A percentile compares a stretch with the other conserved stretches of the same genome.
Evolutionary conservation across 306 rosid genomes (phyloP).

Genomic region (Quercus glauca): DNA sequence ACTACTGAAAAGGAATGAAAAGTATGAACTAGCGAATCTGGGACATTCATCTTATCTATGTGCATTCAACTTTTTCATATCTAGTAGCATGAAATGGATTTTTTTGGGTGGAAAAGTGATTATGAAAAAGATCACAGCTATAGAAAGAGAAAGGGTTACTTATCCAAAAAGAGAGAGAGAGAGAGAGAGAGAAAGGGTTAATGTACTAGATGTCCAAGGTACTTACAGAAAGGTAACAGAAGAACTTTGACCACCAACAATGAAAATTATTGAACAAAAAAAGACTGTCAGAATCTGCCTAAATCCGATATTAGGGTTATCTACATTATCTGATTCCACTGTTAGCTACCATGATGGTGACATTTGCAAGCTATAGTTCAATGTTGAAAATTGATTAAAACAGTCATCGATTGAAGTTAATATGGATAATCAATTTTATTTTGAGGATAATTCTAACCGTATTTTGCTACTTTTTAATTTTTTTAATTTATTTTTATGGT

Average conservation of each 20-base stretch:
- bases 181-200: background rate
- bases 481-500: background rate
- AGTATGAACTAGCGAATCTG: conserved; percentile 31
- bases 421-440: background rate
- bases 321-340: background rate
- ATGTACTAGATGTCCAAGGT: background rate
- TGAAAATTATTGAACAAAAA: background rate
- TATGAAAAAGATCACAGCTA: background rate
- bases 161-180: too few relatives aligned
- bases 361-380: too few relatives aligned
- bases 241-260: background rate
- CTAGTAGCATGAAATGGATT: background rate
- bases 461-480: background rate
- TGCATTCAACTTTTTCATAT: background rate
- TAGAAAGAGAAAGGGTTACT: background rate
- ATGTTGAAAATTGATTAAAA: background rate
- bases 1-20: conserved; percentile 49
- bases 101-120: background rate
- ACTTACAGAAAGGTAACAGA: background rate
- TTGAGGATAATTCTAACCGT: background rate
- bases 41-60: background rate
- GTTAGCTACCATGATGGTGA: background rate
- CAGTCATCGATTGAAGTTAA: background rate
- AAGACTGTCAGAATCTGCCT: background rate
- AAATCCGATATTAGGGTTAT: background rate